phyloP scores from a whole-genome alignment of 2,329 filamentous ascomycete genomes.

The Aureobasidium sp. region DNA sequence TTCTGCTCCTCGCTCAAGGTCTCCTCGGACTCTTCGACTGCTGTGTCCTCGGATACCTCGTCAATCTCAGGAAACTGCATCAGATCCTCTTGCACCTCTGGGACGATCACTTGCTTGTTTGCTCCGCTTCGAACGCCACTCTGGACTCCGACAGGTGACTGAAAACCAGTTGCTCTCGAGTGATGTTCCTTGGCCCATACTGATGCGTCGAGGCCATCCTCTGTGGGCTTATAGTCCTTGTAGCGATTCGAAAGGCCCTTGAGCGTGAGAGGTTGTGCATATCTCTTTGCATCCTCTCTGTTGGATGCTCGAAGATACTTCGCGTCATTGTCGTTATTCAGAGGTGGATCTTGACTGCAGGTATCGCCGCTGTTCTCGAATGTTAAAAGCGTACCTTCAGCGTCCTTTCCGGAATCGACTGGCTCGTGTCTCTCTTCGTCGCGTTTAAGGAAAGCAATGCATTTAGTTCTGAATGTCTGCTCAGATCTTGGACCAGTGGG shows the following conservation, averaged over 20 bases:
- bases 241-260: background rate
- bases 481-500: background rate
- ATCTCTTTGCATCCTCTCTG: background rate
- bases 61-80: background rate
- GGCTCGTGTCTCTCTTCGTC: background rate
- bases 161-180: too few species aligned
- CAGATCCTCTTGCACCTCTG: background rate
- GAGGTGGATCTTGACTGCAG: background rate
- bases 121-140: too few species aligned
- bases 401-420: background rate
- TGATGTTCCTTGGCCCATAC: background rate
- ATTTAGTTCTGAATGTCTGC: background rate
- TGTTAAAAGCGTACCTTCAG: background rate
- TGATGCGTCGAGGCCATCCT: background rate
- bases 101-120: too few species aligned
- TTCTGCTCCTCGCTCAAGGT: background rate
- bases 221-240: background rate
- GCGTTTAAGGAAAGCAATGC: background rate
- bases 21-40: background rate
- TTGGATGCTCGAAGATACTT: background rate
- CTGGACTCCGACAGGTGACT: too few species aligned
- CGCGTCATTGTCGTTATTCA: background rate
- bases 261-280: background rate
- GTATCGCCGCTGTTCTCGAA: background rate
- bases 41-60: background rate